Evolutionary conservation across 1,284 basidiomycete genomes (phyloP), one percentile per base, ranked within the genome.

Genomic region (Sanghuangporus sanghuang): DNA sequence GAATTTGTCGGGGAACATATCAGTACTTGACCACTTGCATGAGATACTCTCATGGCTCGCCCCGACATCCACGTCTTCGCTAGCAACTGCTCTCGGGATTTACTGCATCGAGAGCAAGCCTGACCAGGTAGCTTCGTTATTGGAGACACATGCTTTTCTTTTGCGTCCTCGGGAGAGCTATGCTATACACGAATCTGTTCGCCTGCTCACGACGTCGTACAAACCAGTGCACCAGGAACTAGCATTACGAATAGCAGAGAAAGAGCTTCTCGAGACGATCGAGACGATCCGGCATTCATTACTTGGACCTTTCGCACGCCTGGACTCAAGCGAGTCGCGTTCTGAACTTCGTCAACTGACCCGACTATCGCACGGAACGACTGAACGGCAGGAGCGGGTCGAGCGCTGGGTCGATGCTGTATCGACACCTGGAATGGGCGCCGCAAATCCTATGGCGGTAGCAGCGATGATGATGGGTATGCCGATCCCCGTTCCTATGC

Each of bases 381-480:
- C 73, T 1, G 70, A 72, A 23, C 77, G 86, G 6, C 73, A 73
- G 23, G 76, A 76, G 6, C 79, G 84, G 50, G 71, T 86, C 3
- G 76, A 80, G 60, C 70, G 72, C 3, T 88, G 86, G 85, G 79
- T 81, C 2, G 83, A 83, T 40, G 72, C 75, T 14, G 72, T 84
- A 12, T 64, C 74, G 6, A 82, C 84, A 0, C 78, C 79, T 0
- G 73, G 48, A 21, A n/a, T 49, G 48, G 48, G 75, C 0, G 70
- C 74, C 1, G 60, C 80, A 21, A 75, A 83, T 64, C 84, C 85
- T 0, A 77, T 87, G 76, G 79, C 83, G 2, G 80, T 88, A 62
- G 85, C 86, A 0, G 85, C 85, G n/a, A 80, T 87, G 77, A 81
- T 89, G 78, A 85, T 87, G 75, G 86, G 85, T 0, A 69, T 89